phyloP scores from a whole-genome alignment of 1,284 basidiomycete species.

The Rhodotorula sp. region DNA sequence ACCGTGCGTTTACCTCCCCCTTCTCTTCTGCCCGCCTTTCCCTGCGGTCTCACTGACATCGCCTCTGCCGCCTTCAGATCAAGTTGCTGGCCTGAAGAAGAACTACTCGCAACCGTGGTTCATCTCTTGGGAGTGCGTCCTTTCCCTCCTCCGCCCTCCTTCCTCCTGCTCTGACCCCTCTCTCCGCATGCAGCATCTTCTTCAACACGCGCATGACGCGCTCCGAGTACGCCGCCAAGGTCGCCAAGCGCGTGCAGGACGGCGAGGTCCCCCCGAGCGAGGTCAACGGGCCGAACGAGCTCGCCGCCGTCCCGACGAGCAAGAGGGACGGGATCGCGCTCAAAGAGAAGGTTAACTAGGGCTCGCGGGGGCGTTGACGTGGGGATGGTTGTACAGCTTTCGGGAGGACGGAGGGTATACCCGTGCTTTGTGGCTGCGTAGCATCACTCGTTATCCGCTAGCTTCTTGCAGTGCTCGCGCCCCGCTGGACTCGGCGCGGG shows the following conservation, averaged over 20 bases:
- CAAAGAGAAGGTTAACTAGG: conserved; percentile 33
- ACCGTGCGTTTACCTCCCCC: conserved; percentile 71
- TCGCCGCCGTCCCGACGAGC: conserved; percentile 31
- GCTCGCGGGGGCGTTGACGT: too few species aligned
- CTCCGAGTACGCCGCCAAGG: conserved; percentile 46
- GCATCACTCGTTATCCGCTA: background rate
- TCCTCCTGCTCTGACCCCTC: background rate
- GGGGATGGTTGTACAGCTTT: background rate
- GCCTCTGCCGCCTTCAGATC: conserved; percentile 25
- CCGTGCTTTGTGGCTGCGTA: background rate
- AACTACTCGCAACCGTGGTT: conserved; percentile 77
- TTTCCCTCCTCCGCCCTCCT: background rate
- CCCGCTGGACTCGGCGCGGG: too few species aligned
- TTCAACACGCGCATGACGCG: conserved; percentile 73
- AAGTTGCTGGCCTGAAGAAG: conserved; percentile 88
- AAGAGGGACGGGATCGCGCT: conserved; percentile 19
- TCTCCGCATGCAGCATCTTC: conserved; percentile 52
- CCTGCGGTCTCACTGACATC: conserved; percentile 6
- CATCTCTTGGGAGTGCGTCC: conserved; percentile 70
- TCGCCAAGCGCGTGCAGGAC: conserved; percentile 19
- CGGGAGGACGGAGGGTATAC: background rate
- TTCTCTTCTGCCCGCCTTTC: background rate
- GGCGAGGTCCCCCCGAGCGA: conserved; percentile 10
- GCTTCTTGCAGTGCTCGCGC: too few species aligned
- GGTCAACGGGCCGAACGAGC: conserved; percentile 39